Evolutionary conservation across 2,329 filamentous ascomycete genomes (phyloP).

Genomic region (Calonectria henricotiae): DNA sequence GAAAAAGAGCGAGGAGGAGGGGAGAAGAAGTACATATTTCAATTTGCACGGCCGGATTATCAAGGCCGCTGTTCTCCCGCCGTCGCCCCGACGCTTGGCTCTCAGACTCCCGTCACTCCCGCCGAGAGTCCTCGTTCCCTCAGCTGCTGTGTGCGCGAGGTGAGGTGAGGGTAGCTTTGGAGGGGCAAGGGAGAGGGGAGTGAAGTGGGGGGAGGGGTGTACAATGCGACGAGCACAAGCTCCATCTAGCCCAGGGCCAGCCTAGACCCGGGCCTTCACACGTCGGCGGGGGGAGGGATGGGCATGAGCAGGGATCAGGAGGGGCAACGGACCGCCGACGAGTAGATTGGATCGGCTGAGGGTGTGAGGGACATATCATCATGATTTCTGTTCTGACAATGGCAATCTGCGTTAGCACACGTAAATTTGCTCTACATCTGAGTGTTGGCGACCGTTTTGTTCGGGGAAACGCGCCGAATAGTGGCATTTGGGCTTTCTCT

Average conservation of each 20-base stretch:
- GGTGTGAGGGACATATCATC: slow-evolving; percentile 36
- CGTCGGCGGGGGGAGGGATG: slow-evolving; percentile 6
- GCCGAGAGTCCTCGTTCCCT: neutral
- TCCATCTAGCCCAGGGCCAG: slow-evolving; percentile 22
- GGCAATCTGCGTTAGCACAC: neutral
- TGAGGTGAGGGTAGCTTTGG: slow-evolving; percentile 22
- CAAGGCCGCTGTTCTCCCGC: slow-evolving; percentile 35
- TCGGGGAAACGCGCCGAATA: slow-evolving; percentile 1
- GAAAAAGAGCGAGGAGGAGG: slow-evolving; percentile 37
- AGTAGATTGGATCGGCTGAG: slow-evolving; percentile 25
- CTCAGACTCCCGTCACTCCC: slow-evolving; percentile 34
- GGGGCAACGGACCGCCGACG: slow-evolving; percentile 17
- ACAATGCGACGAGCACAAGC: slow-evolving; percentile 11
- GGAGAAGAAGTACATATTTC: slow-evolving; percentile 50
- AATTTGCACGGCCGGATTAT: slow-evolving; percentile 46
- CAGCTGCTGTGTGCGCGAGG: slow-evolving; percentile 15
- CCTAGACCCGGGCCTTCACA: slow-evolving; percentile 8
- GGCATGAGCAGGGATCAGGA: slow-evolving; percentile 14
- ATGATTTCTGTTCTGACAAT: slow-evolving; percentile 23
- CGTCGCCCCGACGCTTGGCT: slow-evolving; percentile 17
- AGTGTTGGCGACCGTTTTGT: neutral
- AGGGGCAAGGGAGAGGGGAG: slow-evolving; percentile 22
- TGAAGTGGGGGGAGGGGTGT: slow-evolving; percentile 26
- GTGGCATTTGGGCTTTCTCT: neutral
- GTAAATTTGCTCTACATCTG: neutral